Conservation (phyloP, 2,329 filamentous ascomycete species). For the Talaromyces funiculosus region DNA sequence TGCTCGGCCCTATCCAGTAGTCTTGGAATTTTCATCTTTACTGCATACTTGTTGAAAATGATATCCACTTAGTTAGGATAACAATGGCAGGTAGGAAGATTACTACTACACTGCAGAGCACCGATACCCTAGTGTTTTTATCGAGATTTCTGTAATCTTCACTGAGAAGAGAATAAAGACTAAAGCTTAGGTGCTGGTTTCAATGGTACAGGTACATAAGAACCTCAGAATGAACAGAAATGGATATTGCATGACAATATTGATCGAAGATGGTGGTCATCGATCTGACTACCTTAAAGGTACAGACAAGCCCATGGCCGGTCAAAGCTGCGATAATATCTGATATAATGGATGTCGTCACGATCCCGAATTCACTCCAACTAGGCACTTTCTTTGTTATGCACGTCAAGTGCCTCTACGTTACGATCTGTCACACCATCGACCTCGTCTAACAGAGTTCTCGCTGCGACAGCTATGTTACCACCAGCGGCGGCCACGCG, state of each 20-base stretch:
- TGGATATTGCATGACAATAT: not conserved
- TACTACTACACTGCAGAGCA: not conserved
- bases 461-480: conserved; percentile 25
- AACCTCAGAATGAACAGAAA: not conserved
- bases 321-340: not conserved
- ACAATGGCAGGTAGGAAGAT: not conserved
- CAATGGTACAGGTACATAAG: not conserved
- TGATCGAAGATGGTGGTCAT: not conserved
- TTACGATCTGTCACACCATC: conserved; percentile 19
- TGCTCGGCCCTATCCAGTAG: not conserved
- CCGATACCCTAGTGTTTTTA: not conserved
- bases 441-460: conserved; percentile 27
- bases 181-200: not conserved
- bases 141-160: not conserved
- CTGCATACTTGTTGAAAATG: not conserved
- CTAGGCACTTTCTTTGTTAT: not conserved
- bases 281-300: not conserved
- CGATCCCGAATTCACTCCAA: not conserved
- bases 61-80: not conserved
- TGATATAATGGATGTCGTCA: too few relatives aligned
- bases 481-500: conserved; percentile 26
- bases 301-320: not conserved
- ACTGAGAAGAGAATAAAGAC: not conserved
- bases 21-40: not conserved
- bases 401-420: not conserved